Percentiles rank a stretch among this genome's conserved stretches.
phyloP scores from a whole-genome alignment of 768 basidiomycete species.

The Sporobolomyces roseus region DNA sequence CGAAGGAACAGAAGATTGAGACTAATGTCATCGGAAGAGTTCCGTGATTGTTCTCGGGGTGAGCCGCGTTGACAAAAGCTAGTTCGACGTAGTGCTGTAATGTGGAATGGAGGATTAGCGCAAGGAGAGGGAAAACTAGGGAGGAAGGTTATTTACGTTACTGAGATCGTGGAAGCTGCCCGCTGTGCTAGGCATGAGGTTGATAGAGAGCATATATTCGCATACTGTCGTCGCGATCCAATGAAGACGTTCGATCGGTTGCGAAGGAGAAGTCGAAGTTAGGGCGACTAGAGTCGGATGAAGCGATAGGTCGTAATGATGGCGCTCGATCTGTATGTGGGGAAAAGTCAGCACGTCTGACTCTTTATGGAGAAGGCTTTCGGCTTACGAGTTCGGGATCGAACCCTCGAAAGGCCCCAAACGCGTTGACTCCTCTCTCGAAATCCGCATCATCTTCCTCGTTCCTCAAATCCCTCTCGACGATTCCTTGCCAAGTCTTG shows the following conservation, averaged over 20 bases:
- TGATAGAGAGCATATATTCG: conserved; percentile 9
- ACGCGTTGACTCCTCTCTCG: conserved; percentile 27
- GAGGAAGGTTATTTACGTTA: background rate
- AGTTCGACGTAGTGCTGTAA: conserved; percentile 31
- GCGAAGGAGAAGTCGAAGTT: background rate
- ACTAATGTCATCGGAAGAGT: conserved; percentile 38
- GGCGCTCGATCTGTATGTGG: background rate
- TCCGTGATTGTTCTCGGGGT: background rate
- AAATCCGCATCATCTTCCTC: conserved; percentile 18
- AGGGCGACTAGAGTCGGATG: background rate
- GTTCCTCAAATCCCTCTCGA: background rate
- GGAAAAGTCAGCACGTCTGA: background rate
- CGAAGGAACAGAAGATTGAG: conserved; percentile 34
- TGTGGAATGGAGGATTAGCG: background rate
- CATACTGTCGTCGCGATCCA: conserved; percentile 19
- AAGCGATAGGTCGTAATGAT: background rate
- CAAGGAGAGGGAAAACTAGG: rapidly evolving
- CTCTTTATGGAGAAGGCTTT: background rate
- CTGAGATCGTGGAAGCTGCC: conserved; percentile 25
- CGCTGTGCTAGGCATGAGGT: background rate
- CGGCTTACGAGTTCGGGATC: background rate
- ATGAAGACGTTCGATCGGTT: conserved; percentile 6
- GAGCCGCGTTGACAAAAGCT: background rate
- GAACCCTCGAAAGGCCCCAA: conserved; percentile 27
- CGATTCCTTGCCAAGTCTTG: conserved; percentile 15